Base-by-base conservation (phyloP, 1,139 yeast genomes). In the Debaryomyces subglobosus region DNA sequence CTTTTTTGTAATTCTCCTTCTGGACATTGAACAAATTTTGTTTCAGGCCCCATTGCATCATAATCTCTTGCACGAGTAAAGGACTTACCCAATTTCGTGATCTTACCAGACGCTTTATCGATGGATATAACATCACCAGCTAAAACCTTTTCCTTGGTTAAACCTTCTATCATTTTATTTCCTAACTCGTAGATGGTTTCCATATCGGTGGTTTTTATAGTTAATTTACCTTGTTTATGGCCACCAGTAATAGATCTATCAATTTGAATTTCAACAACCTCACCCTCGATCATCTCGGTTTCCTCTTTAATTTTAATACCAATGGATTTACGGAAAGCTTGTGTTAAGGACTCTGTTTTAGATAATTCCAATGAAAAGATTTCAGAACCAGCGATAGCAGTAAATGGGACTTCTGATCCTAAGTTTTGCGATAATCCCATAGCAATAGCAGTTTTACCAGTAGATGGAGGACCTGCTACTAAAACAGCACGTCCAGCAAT, bases 41-140 rank as follows among this genome's bases (percentile, higher is more conserved):
- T 91, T 61, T 95, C 98, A 41, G 97, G 96, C 5, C 99, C 98
- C 97, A 94, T 94, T 37, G 99, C 99, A 70, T 95, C 99, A 69
- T 94, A 95, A 69, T 95, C 99, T 64, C 99, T 81, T 4, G 98
- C 96, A 59, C 99, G 82, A 9, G 98, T 86, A 68, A 90, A 94
- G 1, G 97, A 91, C 66, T 97, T 85, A 51, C 99, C 99, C 55
- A 95, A 78, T 69, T 92, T 94, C 44, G 96, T 85, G 60, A 94
- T 89, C 63, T 91, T 90, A 47, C 99, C 99, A 50, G 91, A 83
- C 2, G 98, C 92, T 71, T 94, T 94, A 69, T 95, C 99, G 65
- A 95, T 91, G 18, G 96, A 86, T 54, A 95, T 88, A 47, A 95
- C 96, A 71, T 95, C 99, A 48, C 99, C 99, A 2, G 99, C 99